Percentiles rank a stretch among this genome's conserved stretches.
These are phyloP conservation scores for Botrytis fragariae DNA, from an alignment of 2,329 filamentous ascomycete species.

Conservation along the genomic window DNA sequence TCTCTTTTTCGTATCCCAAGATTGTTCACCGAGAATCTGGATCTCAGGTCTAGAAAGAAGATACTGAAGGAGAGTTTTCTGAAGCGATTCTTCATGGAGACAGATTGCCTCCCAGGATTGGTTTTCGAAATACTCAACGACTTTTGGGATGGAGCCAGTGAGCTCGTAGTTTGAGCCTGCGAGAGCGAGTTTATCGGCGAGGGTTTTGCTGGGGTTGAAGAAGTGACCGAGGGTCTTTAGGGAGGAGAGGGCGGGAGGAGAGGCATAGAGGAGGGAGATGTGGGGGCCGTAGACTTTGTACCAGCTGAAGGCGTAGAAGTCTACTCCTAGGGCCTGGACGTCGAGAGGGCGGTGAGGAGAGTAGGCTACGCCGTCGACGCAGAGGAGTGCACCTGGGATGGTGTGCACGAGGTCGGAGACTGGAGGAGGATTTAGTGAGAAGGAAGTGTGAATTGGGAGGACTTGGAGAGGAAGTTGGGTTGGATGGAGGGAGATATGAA, in stretches of 20 bases:
- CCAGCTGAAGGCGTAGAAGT: constrained; percentile 79
- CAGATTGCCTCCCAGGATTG: constrained; percentile 52
- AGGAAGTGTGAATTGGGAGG: neutral
- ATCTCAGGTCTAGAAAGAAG: constrained; percentile 52
- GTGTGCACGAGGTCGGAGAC: constrained; percentile 52
- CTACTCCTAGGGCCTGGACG: constrained; percentile 64
- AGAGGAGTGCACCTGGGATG: constrained; percentile 57
- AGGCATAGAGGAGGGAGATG: constrained; percentile 67
- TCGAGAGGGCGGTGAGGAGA: constrained; percentile 71
- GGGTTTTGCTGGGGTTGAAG: constrained; percentile 59
- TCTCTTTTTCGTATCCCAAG: constrained; percentile 47
- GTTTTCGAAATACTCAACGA: constrained; percentile 58
- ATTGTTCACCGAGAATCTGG: constrained; percentile 57
- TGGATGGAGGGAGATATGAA: no score
- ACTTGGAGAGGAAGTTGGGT: neutral
- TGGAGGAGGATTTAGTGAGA: neutral
- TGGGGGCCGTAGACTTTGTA: constrained; percentile 83
- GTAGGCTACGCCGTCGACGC: constrained; percentile 74
- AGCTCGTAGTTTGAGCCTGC: constrained; percentile 71
- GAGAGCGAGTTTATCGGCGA: constrained; percentile 66
- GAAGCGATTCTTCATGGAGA: constrained; percentile 59
- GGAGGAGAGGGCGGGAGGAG: constrained; percentile 51
- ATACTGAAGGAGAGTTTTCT: constrained; percentile 58
- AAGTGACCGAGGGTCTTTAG: constrained; percentile 62
- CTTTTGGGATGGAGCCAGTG: constrained; percentile 57